Percentiles rank a stretch among this genome's conserved stretches.
Evolutionary conservation across 176 grass and related monocot genomes (phyloP).

Genomic region (Avena insularis): DNA sequence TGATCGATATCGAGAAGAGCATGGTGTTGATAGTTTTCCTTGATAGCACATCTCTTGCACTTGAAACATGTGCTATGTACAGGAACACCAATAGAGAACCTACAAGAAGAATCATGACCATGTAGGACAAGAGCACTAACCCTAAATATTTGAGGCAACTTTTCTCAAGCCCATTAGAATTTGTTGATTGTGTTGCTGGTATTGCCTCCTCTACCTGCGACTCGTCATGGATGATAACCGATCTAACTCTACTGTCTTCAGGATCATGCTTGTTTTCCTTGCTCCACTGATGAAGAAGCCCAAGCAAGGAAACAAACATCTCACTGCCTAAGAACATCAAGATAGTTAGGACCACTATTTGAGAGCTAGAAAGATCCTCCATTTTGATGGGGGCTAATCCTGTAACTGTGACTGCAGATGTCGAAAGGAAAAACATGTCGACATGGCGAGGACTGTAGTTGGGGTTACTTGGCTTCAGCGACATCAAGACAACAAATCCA

Average conservation of each 20-base stretch:
- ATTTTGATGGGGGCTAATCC: constrained; percentile 68
- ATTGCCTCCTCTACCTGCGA: constrained; percentile 35
- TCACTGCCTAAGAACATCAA: constrained; percentile 88
- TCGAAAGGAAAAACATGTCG: constrained; percentile 71
- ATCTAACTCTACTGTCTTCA: constrained; percentile 26
- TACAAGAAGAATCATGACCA: constrained; percentile 36
- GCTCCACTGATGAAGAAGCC: constrained; percentile 30
- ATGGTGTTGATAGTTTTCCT: constrained; percentile 54
- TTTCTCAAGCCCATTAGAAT: not conserved
- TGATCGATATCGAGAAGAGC: constrained; percentile 54
- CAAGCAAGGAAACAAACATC: constrained; percentile 63
- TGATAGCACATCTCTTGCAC: constrained; percentile 56
- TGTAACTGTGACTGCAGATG: constrained; percentile 73
- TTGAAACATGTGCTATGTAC: constrained; percentile 57
- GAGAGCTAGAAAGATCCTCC: constrained; percentile 74
- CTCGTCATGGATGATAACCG: constrained; percentile 27
- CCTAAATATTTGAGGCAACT: constrained; percentile 45
- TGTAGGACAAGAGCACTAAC: constrained; percentile 46
- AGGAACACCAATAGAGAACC: constrained; percentile 50
- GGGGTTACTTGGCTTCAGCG: constrained; percentile 50
- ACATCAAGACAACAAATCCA: constrained; percentile 59
- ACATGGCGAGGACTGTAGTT: constrained; percentile 36
- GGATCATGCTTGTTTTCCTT: constrained; percentile 17
- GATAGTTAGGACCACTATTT: constrained; percentile 56
- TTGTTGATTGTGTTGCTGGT: not conserved